These are phyloP conservation scores for Penicillium sp. DNA, from an alignment of 2,329 filamentous ascomycete genomes.

Conservation along the genomic window DNA sequence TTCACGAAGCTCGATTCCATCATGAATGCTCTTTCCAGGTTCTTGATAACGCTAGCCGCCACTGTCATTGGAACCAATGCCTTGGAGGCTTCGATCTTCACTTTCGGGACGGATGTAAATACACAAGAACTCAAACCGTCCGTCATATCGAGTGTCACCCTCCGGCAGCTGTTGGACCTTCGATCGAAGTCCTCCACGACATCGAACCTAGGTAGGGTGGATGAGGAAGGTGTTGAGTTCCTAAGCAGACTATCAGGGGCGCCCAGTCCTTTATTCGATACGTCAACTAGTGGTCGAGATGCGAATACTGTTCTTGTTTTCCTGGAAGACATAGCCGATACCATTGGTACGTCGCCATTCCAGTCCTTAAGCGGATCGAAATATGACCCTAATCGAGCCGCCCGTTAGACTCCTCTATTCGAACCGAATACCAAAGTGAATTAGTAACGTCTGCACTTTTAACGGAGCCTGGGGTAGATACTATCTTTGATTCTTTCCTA, in stretches of 20 bases:
- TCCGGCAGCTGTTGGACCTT: constrained; percentile 49
- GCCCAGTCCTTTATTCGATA: constrained; percentile 57
- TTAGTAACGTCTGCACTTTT: constrained; percentile 5
- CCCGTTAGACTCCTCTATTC: constrained; percentile 18
- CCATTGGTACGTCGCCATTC: constrained; percentile 58
- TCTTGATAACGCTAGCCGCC: constrained; percentile 34
- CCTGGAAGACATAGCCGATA: constrained; percentile 63
- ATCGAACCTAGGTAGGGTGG: constrained; percentile 45
- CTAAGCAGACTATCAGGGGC: constrained; percentile 66
- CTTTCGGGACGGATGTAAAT: constrained; percentile 29
- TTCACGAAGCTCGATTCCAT: constrained; percentile 8
- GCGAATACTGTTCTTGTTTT: constrained; percentile 41
- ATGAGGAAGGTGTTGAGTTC: constrained; percentile 58
- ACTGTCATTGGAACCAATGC: constrained; percentile 33
- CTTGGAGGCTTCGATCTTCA: constrained; percentile 40
- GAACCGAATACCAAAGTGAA: constrained; percentile 14
- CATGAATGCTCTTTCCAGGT: constrained; percentile 35
- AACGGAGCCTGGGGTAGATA: constrained; percentile 11
- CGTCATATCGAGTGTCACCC: constrained; percentile 35
- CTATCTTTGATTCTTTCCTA: constrained; percentile 9
- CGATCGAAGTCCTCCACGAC: constrained; percentile 56
- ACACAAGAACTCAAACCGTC: constrained; percentile 6
- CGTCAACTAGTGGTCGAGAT: constrained; percentile 22
- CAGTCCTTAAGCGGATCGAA: neutral
- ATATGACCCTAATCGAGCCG: neutral